Evolutionary conservation across 352 stramenopile genomes (phyloP).

Genomic region (Elongisporangium senticosum): DNA sequence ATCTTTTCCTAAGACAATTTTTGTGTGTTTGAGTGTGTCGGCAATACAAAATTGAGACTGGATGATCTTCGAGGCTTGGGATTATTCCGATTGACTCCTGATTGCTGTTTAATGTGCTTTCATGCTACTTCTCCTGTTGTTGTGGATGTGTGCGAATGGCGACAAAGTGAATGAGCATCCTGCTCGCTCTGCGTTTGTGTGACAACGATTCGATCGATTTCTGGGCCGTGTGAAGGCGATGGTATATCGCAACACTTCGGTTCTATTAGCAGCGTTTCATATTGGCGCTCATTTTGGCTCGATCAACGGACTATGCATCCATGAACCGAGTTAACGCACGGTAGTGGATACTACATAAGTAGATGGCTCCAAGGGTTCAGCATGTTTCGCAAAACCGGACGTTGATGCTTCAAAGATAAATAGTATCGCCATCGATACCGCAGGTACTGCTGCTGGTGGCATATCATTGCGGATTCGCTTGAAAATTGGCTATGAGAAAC

Average conservation of each 20-base stretch:
- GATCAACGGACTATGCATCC: no score
- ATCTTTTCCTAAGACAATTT: no score
- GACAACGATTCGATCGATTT: slow-evolving; percentile 16
- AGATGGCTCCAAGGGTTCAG: no score
- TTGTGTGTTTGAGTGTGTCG: no score
- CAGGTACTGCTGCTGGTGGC: no score
- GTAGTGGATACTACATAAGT: no score
- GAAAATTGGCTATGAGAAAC: no score
- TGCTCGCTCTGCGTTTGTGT: slow-evolving; percentile 6
- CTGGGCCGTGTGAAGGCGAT: slow-evolving; percentile 17
- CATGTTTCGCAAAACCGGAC: no score
- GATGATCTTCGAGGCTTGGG: slow-evolving; percentile 12
- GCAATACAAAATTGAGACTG: slow-evolving; percentile 5
- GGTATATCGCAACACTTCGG: slow-evolving; percentile 8
- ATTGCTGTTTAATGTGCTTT: slow-evolving; percentile 11
- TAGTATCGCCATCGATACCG: no score
- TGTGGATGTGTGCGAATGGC: slow-evolving; percentile 4
- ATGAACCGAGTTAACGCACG: no score
- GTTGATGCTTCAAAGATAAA: no score
- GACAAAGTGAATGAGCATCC: slow-evolving; percentile 4
- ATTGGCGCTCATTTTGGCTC: neutral
- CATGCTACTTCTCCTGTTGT: slow-evolving; percentile 6
- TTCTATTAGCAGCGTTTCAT: slow-evolving; percentile 9
- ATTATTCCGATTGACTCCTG: slow-evolving; percentile 11
- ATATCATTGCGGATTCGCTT: no score